Percentiles rank a stretch among this genome's conserved stretches.
These are phyloP conservation scores for Musa troglodytarum DNA, from an alignment of 176 grass and related monocot species.

Conservation along the genomic window DNA sequence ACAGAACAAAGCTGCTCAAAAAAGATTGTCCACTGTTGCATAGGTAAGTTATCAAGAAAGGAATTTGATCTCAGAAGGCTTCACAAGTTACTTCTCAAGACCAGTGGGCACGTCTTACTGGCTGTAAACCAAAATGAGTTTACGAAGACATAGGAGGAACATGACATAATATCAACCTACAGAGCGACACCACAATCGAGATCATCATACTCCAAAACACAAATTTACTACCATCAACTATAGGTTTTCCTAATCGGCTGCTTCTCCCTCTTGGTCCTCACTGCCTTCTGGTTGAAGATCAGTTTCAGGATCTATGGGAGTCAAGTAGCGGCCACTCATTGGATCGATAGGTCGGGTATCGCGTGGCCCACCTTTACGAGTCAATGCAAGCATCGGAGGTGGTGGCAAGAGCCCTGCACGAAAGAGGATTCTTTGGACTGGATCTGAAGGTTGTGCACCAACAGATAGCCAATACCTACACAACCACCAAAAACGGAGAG, in stretches of 20 bases:
- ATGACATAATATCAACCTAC: neutral
- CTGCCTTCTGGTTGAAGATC: slow-evolving; percentile 20
- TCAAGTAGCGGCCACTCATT: slow-evolving; percentile 64
- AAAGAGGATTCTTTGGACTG: slow-evolving; percentile 82
- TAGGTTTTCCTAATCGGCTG: slow-evolving; percentile 20
- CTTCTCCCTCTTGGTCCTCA: slow-evolving; percentile 26
- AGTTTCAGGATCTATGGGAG: slow-evolving; percentile 22
- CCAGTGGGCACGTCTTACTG: neutral
- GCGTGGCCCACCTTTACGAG: slow-evolving; percentile 57
- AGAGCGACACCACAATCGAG: neutral
- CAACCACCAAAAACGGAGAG: neutral
- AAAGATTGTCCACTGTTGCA: neutral
- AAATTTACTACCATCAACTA: neutral
- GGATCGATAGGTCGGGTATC: slow-evolving; percentile 58
- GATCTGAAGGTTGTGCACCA: slow-evolving; percentile 81
- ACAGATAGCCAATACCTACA: slow-evolving; percentile 89
- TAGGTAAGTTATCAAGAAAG: slow-evolving; percentile 22
- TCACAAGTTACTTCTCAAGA: neutral
- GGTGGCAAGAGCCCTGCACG: slow-evolving; percentile 69
- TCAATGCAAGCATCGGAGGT: slow-evolving; percentile 75
- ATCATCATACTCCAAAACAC: neutral
- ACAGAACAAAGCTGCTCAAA: neutral
- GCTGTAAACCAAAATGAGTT: neutral
- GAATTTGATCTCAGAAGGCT: slow-evolving; percentile 4
- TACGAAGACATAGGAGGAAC: neutral